These are phyloP conservation scores for Phialophora tarda DNA, from an alignment of 2,329 filamentous ascomycete genomes.

Conservation along the genomic window DNA sequence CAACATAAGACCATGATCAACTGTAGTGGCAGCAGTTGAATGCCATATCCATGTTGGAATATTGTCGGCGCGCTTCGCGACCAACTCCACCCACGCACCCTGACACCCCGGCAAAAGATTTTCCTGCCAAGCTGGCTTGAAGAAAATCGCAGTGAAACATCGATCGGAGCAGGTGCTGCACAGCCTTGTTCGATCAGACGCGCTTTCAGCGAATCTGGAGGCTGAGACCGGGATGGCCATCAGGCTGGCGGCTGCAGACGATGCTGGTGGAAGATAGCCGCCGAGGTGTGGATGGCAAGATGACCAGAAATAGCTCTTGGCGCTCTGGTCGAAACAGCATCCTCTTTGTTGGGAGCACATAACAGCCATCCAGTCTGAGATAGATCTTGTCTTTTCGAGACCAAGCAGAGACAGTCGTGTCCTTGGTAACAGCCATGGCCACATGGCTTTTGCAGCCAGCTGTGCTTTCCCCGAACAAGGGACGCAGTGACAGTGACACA, in stretches of 20 bases:
- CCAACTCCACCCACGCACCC: neutral
- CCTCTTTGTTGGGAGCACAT: constrained; percentile 19
- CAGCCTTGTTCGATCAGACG: constrained; percentile 29
- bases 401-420: constrained; percentile 22
- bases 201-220: constrained; percentile 20
- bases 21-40: neutral
- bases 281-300: constrained; percentile 8
- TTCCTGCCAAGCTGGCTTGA: neutral
- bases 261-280: constrained; percentile 19
- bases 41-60: neutral
- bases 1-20: neutral
- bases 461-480: neutral
- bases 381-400: constrained; percentile 18
- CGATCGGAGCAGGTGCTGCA: neutral
- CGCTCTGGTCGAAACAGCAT: constrained; percentile 27
- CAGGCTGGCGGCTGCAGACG: constrained; percentile 29
- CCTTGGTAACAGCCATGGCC: neutral
- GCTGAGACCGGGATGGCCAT: constrained; percentile 20
- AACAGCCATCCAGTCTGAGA: constrained; percentile 24
- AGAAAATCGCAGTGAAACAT: constrained; percentile 8
- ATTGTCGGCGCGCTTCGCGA: constrained; percentile 2
- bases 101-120: neutral
- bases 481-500: neutral
- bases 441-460: constrained; percentile 3
- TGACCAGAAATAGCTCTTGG: constrained; percentile 27